A percentile compares a stretch with the other conserved stretches of the same genome.
These are phyloP conservation scores for Plasmodium blacklocki DNA, from an alignment of 169 alveolate species.

Conservation along the genomic window DNA sequence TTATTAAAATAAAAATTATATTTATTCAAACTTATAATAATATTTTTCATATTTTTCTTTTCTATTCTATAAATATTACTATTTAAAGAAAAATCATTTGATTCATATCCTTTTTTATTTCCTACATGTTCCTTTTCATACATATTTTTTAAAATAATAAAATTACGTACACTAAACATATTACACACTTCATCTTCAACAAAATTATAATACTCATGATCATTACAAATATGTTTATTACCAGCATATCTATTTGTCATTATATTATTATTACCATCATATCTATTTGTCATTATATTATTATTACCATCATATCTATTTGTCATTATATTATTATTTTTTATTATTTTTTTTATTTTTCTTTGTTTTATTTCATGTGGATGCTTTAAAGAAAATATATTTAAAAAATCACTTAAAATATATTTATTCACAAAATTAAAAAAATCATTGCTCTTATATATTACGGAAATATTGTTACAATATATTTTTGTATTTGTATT, in stretches of 20 bases:
- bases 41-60: constrained; percentile 19
- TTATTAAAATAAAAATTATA: constrained; percentile 10
- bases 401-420: constrained; percentile 16
- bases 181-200: background rate
- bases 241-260: no score
- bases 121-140: background rate
- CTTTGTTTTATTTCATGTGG: background rate
- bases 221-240: background rate
- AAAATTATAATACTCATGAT: background rate
- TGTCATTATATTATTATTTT: no score
- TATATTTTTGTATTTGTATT: constrained; percentile 28
- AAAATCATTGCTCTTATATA: constrained; percentile 51
- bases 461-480: constrained; percentile 2
- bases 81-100: background rate
- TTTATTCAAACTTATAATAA: constrained; percentile 27
- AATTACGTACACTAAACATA: background rate
- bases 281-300: no score
- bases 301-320: no score
- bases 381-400: constrained; percentile 35
- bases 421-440: constrained; percentile 46
- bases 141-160: constrained; percentile 1
- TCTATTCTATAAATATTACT: constrained; percentile 5
- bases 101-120: background rate
- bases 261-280: no score
- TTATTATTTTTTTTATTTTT: background rate